Percentiles rank a stretch among this genome's conserved stretches.
Conservation (phyloP, 139 green algal genomes). For the Closterium sp. region DNA sequence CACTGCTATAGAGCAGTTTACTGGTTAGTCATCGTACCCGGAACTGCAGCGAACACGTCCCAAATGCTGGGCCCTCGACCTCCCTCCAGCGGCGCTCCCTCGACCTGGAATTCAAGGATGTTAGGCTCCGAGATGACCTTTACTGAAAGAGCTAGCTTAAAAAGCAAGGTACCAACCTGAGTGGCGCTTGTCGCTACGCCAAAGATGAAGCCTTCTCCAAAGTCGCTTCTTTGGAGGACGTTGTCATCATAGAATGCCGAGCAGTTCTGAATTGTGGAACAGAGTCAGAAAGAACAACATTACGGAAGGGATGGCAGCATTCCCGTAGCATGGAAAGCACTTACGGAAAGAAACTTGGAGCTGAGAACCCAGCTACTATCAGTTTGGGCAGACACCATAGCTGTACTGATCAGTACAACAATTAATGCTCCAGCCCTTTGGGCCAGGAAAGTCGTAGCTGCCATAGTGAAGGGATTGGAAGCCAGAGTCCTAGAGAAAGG, state of each 20-base stretch:
- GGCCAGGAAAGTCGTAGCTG: not conserved
- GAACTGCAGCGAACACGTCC: slow-evolving; percentile 25
- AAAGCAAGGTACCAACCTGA: not conserved
- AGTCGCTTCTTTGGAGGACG: not conserved
- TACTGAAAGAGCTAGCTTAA: not conserved
- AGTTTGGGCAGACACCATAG: not conserved
- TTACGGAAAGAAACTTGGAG: not conserved
- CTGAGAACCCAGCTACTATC: not conserved
- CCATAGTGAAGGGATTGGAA: not conserved
- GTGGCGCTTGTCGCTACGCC: not conserved
- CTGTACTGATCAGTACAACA: not conserved
- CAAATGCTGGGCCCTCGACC: slow-evolving; percentile 23
- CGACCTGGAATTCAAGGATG: slow-evolving; percentile 1
- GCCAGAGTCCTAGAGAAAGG: not conserved
- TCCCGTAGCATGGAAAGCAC: not conserved
- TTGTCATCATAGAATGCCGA: not conserved
- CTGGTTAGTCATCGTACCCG: not conserved
- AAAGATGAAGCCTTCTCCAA: not conserved
- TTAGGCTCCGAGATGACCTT: not conserved
- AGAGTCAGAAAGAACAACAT: not conserved
- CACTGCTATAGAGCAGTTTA: not conserved
- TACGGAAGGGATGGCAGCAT: not conserved
- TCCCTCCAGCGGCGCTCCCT: slow-evolving; percentile 3
- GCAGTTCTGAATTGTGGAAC: not conserved
- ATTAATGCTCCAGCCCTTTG: not conserved